Conservation (phyloP, 192 early-diverging fungal genomes). For the Umbelopsis sp. region DNA sequence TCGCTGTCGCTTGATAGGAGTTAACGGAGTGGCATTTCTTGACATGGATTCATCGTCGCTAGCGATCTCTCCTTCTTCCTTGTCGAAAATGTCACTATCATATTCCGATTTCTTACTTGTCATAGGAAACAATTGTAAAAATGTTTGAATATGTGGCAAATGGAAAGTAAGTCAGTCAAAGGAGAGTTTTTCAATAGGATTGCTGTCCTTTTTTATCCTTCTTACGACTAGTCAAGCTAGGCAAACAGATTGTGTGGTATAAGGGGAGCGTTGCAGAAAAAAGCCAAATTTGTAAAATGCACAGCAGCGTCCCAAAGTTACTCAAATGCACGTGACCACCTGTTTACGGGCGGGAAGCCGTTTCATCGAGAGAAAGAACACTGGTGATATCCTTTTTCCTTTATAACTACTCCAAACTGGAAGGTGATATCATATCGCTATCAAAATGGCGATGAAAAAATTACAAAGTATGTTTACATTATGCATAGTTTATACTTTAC, state of each 20-base stretch:
- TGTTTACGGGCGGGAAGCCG: no score
- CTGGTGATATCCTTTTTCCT: no score
- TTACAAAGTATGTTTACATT: conserved; percentile 26
- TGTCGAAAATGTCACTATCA: conserved; percentile 4
- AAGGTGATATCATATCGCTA: not conserved
- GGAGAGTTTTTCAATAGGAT: not conserved
- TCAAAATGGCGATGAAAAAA: conserved; percentile 36
- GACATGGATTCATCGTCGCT: not conserved
- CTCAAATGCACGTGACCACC: no score
- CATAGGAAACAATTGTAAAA: not conserved
- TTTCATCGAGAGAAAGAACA: no score
- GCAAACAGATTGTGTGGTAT: not conserved
- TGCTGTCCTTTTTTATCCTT: conserved; percentile 15
- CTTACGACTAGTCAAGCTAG: conserved; percentile 19
- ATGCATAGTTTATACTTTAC: not conserved
- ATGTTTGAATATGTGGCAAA: not conserved
- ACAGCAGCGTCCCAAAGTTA: no score
- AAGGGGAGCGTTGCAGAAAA: no score
- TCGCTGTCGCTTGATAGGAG: not conserved
- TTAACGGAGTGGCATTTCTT: not conserved
- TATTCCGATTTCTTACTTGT: not conserved
- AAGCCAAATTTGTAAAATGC: no score
- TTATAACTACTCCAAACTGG: not conserved
- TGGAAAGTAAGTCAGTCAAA: conserved; percentile 17
- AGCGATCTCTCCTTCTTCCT: conserved; percentile 14